These are phyloP conservation scores for Haplosporangium gracile DNA, from an alignment of 192 early-diverging fungal species.

Conservation along the genomic window DNA sequence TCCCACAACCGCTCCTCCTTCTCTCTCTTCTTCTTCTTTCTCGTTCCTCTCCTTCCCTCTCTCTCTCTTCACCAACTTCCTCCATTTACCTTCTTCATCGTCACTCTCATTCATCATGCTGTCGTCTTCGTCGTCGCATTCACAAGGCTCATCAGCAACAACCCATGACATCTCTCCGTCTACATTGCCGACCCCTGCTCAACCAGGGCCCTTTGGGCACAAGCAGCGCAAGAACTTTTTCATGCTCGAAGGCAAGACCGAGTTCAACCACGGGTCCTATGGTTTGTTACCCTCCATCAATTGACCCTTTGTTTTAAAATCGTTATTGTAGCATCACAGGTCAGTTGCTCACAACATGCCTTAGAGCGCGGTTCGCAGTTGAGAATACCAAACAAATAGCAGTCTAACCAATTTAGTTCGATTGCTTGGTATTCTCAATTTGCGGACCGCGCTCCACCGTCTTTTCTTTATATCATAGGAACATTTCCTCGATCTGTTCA, in stretches of 20 bases:
- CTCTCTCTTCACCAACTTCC: neutral
- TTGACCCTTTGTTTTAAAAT: no score
- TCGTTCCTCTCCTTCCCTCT: neutral
- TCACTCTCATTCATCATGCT: neutral
- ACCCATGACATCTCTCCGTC: neutral
- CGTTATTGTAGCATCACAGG: no score
- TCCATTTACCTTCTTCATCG: neutral
- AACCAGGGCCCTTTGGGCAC: conserved; percentile 61
- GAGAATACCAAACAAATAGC: no score
- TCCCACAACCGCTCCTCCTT: neutral
- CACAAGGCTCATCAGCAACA: neutral
- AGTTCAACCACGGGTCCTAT: conserved; percentile 78
- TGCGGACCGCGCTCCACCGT: neutral
- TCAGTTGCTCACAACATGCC: neutral
- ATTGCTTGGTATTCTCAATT: no score
- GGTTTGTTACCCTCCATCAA: conserved; percentile 41
- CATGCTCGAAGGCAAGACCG: conserved; percentile 62
- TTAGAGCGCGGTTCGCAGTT: neutral
- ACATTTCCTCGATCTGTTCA: conserved; percentile 39
- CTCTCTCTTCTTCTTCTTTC: neutral
- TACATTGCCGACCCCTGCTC: conserved; percentile 14
- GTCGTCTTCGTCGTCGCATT: neutral
- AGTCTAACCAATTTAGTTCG: no score
- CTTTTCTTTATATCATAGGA: conserved; percentile 3
- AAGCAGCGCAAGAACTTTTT: conserved; percentile 62